Evolutionary conservation across 306 rosid species (phyloP), one percentile per base, ranked within the genome.

Genomic region (Leucaena leucocephala): DNA sequence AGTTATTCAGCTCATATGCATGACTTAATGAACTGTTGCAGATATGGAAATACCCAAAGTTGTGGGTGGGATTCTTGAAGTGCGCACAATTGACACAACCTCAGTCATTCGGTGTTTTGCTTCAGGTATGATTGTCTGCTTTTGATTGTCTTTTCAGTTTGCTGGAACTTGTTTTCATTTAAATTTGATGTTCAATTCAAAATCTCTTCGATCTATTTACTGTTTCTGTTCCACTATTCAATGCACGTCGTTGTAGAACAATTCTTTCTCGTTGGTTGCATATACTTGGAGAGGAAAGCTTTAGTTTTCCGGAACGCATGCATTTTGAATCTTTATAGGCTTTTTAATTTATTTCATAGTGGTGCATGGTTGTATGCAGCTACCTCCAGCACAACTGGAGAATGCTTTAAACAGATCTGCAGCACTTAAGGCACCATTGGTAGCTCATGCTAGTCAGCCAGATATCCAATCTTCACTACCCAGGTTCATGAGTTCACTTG

Each of bases 11-110:
- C 35, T 55, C 52, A 52, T 68, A 62, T 54, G 45, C 72, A 52
- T 81, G 63, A 81, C 80, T 61, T 9, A 39, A 69, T 81, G 80
- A 64, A 48, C 52, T 65, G 44, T 73, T 80, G 85, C 86, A 95
- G 98, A 91, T 95, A 84, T 95, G 98, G 98, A 95, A 92, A 82
- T 91, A 95, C 75, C 98, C 97, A 4, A 90, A 95, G 87, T 83
- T 92, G 86, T 95, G 98, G 98, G 98, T 92, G 44, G 98, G 98
- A 63, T 95, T 95, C 84, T 78, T 95, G 87, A 95, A 95, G 89
- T 95, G 98, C 59, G 83, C 78, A 3, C 89, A 82, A 68, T 83
- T 95, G 90, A 95, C 98, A 27, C 27, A 27, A 27, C 27, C 27
- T 45, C 96, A 91, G 69, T 95, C 98, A 78, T 92, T 91, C 57